Percentiles rank a stretch among this genome's conserved stretches.
Conservation (phyloP, 2,329 filamentous ascomycete genomes). For the Ustulina deusta region DNA sequence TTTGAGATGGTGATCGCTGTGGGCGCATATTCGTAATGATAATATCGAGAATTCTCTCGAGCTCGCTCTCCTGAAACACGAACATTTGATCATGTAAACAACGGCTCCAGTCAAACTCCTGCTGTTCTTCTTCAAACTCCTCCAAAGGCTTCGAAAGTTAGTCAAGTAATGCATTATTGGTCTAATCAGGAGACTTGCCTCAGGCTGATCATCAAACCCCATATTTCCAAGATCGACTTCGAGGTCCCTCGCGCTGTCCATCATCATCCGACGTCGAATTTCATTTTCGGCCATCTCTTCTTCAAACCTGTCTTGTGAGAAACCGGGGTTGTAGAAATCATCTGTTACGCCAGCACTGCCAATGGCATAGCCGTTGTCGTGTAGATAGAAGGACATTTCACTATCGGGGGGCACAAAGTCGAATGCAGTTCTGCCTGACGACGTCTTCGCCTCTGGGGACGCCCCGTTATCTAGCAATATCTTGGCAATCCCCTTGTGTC, state of each 20-base stretch:
- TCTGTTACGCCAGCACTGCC: constrained; percentile 82
- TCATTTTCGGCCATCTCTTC: constrained; percentile 98
- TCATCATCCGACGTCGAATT: constrained; percentile 97
- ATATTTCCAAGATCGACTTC: constrained; percentile 97
- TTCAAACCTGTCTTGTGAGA: constrained; percentile 93
- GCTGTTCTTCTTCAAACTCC: constrained; percentile 87
- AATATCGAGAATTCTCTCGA: constrained; percentile 92
- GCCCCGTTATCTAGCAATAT: constrained; percentile 91
- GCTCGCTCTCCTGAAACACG: constrained; percentile 94
- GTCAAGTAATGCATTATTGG: constrained; percentile 44
- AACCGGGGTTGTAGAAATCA: constrained; percentile 93
- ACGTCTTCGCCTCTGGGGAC: constrained; percentile 95
- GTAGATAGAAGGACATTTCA: constrained; percentile 95
- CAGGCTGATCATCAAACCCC: constrained; percentile 93
- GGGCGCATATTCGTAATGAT: constrained; percentile 99
- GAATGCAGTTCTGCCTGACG: constrained; percentile 90
- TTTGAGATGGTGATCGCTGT: constrained; percentile 94
- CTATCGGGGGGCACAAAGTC: constrained; percentile 96
- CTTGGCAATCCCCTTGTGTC: constrained; percentile 96
- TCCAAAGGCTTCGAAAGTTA: constrained; percentile 68
- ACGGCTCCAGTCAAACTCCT: constrained; percentile 95
- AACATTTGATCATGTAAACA: constrained; percentile 99
- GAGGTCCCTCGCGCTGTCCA: constrained; percentile 95
- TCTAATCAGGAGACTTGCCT: constrained; percentile 66
- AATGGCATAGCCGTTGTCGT: constrained; percentile 92